Percentiles rank a stretch among this genome's conserved stretches.
These are phyloP conservation scores for Berberis thunbergii DNA, from an alignment of 164 flowering plant genomes.

Conservation along the genomic window DNA sequence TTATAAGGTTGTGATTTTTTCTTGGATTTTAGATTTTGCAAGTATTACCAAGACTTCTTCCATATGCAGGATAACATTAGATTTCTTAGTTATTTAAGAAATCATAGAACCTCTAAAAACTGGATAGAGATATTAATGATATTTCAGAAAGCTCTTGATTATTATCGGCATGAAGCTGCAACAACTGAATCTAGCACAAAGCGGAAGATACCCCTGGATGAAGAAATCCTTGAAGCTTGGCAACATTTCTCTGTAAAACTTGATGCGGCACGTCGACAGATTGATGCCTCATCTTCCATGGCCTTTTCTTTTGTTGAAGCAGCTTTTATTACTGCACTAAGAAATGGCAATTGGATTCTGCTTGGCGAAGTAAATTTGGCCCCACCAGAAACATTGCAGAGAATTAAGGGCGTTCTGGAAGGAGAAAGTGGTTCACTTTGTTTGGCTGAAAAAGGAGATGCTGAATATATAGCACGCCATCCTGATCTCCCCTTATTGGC, in stretches of 20 bases:
- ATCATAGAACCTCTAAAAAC: slow-evolving; percentile 27
- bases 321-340: slow-evolving; percentile 74
- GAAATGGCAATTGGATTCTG: slow-evolving; percentile 88
- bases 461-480: slow-evolving; percentile 53
- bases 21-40: neutral
- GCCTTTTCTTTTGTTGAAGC: slow-evolving; percentile 94
- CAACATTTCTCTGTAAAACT: slow-evolving; percentile 44
- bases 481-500: slow-evolving; percentile 85
- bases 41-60: neutral
- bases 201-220: slow-evolving; percentile 51
- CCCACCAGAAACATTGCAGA: slow-evolving; percentile 91
- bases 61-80: slow-evolving; percentile 8
- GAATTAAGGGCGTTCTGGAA: slow-evolving; percentile 82
- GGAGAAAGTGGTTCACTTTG: slow-evolving; percentile 77
- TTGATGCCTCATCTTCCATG: slow-evolving; percentile 56
- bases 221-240: slow-evolving; percentile 42
- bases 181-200: slow-evolving; percentile 30
- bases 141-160: slow-evolving; percentile 21
- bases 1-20: neutral
- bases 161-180: slow-evolving; percentile 12
- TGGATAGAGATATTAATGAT: slow-evolving; percentile 52
- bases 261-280: slow-evolving; percentile 40
- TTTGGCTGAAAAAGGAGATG: slow-evolving; percentile 89
- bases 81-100: slow-evolving; percentile 28
- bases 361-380: slow-evolving; percentile 98